Conservation (phyloP, 2,329 filamentous ascomycete species). For the Aureobasidium sp. region DNA sequence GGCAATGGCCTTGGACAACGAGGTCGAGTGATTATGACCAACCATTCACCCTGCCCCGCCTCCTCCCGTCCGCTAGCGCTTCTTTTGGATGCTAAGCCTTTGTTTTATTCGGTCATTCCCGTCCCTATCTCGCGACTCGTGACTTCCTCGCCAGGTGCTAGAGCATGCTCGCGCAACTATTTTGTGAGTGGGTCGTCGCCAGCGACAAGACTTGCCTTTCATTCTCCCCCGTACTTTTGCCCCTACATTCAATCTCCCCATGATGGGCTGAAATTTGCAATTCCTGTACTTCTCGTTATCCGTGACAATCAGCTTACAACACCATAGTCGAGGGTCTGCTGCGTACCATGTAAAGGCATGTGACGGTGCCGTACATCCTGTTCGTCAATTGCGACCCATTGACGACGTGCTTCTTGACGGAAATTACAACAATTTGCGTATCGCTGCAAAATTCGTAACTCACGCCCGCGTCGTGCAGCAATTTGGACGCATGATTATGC, state of each 20-base stretch:
- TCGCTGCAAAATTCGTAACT: background rate
- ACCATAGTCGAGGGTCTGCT: background rate
- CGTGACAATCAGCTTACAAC: background rate
- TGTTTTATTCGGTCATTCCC: background rate
- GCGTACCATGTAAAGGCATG: background rate
- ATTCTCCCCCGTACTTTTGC: background rate
- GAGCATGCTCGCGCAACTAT: background rate
- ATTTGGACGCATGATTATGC: constrained; percentile 9
- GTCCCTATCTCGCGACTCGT: constrained; percentile 4
- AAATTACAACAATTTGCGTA: constrained; percentile 2
- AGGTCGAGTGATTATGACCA: constrained; percentile 9
- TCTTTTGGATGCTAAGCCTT: background rate
- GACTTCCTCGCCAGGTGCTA: background rate
- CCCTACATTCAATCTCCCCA: background rate
- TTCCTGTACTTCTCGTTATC: background rate
- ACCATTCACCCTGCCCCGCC: constrained; percentile 5
- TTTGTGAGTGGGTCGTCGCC: background rate
- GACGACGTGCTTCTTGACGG: background rate
- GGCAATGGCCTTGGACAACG: constrained; percentile 3
- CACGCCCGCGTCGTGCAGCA: background rate
- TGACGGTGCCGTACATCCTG: background rate
- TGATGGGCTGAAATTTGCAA: background rate
- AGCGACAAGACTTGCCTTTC: background rate
- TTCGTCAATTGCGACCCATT: background rate
- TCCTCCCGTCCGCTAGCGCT: background rate